Percentiles rank a stretch among this genome's conserved stretches.
phyloP scores from a whole-genome alignment of 345 rosid species.

The Brassica carinata region DNA sequence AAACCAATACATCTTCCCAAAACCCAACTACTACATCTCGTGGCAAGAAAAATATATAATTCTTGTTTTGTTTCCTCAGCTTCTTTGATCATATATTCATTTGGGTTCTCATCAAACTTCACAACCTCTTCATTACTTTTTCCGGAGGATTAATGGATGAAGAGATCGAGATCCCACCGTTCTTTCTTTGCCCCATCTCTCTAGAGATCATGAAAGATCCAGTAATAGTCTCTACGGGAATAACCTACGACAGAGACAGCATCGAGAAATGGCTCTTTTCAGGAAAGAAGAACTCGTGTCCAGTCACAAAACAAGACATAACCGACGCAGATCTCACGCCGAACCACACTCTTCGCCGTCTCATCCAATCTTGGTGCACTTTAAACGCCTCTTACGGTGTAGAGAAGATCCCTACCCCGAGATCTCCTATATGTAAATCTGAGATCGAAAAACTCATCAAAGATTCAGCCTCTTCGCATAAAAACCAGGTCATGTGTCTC shows the following conservation, averaged over 20 bases:
- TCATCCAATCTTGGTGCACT: slow-evolving; percentile 93
- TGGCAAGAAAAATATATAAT: neutral
- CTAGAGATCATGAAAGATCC: slow-evolving; percentile 78
- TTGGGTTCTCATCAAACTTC: neutral
- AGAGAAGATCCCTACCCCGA: slow-evolving; percentile 90
- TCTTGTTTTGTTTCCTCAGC: neutral
- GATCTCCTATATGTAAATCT: slow-evolving; percentile 56
- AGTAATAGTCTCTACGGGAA: slow-evolving; percentile 61
- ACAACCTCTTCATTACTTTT: neutral
- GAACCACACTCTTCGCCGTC: slow-evolving; percentile 80
- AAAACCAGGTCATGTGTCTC: slow-evolving; percentile 53
- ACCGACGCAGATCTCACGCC: slow-evolving; percentile 68
- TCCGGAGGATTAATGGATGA: slow-evolving; percentile 44
- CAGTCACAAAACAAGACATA: slow-evolving; percentile 70
- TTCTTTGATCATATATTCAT: slow-evolving; percentile 25
- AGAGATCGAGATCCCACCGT: slow-evolving; percentile 64
- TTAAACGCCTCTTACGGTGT: slow-evolving; percentile 79
- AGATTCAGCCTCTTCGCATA: slow-evolving; percentile 52
- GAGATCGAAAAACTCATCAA: slow-evolving; percentile 62
- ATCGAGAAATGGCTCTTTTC: slow-evolving; percentile 69
- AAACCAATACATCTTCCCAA: slow-evolving; percentile 44
- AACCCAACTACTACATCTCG: slow-evolving; percentile 31
- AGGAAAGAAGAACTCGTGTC: slow-evolving; percentile 55
- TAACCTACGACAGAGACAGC: slow-evolving; percentile 69
- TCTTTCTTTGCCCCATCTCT: slow-evolving; percentile 74